These are phyloP conservation scores for Solanum neorickii DNA, from an alignment of 257 asterid species.

Conservation along the genomic window DNA sequence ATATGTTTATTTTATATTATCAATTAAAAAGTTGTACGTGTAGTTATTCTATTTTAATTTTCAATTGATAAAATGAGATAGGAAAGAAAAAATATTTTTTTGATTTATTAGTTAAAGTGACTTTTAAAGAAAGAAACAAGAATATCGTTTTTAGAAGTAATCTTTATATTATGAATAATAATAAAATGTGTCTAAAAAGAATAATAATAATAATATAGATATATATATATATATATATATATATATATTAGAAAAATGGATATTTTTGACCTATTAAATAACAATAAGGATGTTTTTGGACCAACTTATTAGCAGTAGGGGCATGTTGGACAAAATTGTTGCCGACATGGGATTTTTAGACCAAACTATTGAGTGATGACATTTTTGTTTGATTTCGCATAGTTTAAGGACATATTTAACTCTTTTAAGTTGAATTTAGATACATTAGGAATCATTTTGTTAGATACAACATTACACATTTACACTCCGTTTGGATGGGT, in stretches of 20 bases:
- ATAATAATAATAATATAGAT: too few species aligned
- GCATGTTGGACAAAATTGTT: not conserved
- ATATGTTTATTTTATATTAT: not conserved
- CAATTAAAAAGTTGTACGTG: too few species aligned
- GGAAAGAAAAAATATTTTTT: too few species aligned
- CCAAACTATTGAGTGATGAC: not conserved
- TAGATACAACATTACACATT: not conserved
- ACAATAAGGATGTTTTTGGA: too few species aligned
- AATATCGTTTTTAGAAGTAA: too few species aligned
- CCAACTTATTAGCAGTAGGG: not conserved
- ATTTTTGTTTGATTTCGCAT: not conserved
- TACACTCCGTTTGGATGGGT: not conserved
- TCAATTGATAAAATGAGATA: too few species aligned
- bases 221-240: too few species aligned
- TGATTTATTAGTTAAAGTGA: not conserved
- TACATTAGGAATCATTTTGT: not conserved
- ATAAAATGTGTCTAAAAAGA: too few species aligned
- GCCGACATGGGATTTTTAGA: not conserved
- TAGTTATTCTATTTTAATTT: not conserved
- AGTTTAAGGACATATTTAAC: not conserved
- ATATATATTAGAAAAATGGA: too few species aligned
- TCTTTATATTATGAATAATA: too few species aligned
- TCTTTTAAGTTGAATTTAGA: too few species aligned
- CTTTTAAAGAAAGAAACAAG: not conserved
- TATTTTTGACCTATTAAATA: too few species aligned